These are phyloP conservation scores for Citeromyces hawaiiensis DNA, from an alignment of 1,139 yeast species.

Conservation along the genomic window DNA sequence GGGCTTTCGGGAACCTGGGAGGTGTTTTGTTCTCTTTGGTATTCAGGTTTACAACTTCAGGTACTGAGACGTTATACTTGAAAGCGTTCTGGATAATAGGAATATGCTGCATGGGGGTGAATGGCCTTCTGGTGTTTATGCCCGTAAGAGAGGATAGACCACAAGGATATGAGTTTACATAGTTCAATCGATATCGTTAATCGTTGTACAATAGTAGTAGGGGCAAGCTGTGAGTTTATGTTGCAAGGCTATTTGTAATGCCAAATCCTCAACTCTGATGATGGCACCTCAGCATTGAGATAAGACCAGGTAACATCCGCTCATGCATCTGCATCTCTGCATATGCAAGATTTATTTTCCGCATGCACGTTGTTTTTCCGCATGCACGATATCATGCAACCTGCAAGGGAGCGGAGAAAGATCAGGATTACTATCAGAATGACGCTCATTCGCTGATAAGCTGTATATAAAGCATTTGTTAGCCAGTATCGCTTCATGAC, in stretches of 20 bases:
- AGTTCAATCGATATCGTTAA: not conserved
- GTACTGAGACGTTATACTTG: constrained; percentile 12
- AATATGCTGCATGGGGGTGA: constrained; percentile 12
- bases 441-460: not conserved
- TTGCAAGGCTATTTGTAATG: too few relatives aligned
- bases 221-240: too few relatives aligned
- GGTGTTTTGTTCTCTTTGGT: constrained; percentile 19
- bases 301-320: too few relatives aligned
- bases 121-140: constrained; percentile 10
- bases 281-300: too few relatives aligned
- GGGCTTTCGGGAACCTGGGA: constrained; percentile 20
- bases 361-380: constrained; percentile 1
- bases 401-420: not conserved
- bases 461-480: not conserved
- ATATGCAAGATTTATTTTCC: constrained; percentile 1
- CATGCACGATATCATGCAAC: not conserved
- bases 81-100: constrained; percentile 18
- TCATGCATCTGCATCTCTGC: not conserved
- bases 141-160: constrained; percentile 13
- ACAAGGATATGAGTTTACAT: not conserved
- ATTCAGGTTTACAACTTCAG: constrained; percentile 14
- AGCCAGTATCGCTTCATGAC: not conserved
- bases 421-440: too few relatives aligned
- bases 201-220: too few relatives aligned
- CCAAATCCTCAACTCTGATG: too few relatives aligned